Percentiles rank a stretch among this genome's conserved stretches.
Evolutionary conservation across 805 yeast genomes (phyloP).

Genomic region (Lipomyces orientalis): DNA sequence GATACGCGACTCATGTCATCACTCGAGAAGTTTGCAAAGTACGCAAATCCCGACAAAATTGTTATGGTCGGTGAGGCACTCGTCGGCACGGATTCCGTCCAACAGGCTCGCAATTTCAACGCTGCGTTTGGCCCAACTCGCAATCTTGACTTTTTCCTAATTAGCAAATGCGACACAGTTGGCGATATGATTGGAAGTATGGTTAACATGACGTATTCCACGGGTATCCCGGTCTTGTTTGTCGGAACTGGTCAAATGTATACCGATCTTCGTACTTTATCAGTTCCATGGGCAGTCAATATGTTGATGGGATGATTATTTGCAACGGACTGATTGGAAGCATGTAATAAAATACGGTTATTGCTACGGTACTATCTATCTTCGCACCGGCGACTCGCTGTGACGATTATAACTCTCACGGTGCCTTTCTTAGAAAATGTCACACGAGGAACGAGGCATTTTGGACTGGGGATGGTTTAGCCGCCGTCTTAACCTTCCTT

Average conservation of each 20-base stretch:
- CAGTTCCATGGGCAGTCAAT: conserved; percentile 91
- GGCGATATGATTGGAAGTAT: conserved; percentile 95
- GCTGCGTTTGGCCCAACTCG: conserved; percentile 87
- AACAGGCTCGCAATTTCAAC: conserved; percentile 92
- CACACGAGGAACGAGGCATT: no score
- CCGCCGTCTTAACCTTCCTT: no score
- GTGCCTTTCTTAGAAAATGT: no score
- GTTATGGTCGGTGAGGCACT: conserved; percentile 99
- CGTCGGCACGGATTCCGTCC: conserved; percentile 96
- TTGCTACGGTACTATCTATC: no score
- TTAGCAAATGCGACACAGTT: conserved; percentile 95
- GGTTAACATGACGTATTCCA: conserved; percentile 97
- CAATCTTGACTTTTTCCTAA: conserved; percentile 84
- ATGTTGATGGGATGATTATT: conserved; percentile 59
- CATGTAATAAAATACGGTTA: background rate
- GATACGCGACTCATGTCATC: conserved; percentile 96
- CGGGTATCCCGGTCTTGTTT: conserved; percentile 91
- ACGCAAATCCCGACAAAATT: conserved; percentile 93
- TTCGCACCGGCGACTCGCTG: no score
- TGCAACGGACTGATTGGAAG: background rate
- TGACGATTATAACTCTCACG: no score
- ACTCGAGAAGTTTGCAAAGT: conserved; percentile 89
- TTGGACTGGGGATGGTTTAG: no score
- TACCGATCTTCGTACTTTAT: conserved; percentile 87
- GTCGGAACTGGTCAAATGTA: conserved; percentile 98